Evolutionary conservation across 805 yeast genomes (phyloP).

Genomic region (Metschnikowia amazonensis): DNA sequence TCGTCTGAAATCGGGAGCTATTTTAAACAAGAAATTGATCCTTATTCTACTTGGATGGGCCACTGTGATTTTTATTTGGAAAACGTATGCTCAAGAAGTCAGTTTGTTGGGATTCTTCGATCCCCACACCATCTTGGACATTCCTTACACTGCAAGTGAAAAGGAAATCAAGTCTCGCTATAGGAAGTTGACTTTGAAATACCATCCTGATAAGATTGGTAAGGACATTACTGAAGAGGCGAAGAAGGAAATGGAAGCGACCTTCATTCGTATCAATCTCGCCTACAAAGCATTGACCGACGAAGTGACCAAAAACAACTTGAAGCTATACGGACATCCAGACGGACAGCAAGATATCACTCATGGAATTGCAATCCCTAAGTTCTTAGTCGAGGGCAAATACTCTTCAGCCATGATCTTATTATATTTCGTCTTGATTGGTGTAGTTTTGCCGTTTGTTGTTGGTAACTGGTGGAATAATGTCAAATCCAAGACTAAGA

Average conservation of each 20-base stretch:
- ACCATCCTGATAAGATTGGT: conserved; percentile 90
- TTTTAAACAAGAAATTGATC: conserved; percentile 38
- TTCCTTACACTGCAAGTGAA: conserved; percentile 64
- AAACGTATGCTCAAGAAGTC: conserved; percentile 40
- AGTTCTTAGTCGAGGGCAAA: conserved; percentile 80
- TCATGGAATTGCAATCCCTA: conserved; percentile 95
- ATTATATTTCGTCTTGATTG: conserved; percentile 67
- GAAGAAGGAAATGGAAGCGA: conserved; percentile 60
- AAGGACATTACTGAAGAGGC: conserved; percentile 57
- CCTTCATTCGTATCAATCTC: conserved; percentile 75
- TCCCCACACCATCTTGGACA: conserved; percentile 83
- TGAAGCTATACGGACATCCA: conserved; percentile 88
- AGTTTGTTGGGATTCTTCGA: conserved; percentile 61
- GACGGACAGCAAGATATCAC: conserved; percentile 91
- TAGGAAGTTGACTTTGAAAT: conserved; percentile 80
- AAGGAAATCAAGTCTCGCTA: conserved; percentile 77
- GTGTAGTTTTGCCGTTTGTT: conserved; percentile 69
- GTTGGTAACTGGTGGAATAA: conserved; percentile 91
- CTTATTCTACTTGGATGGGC: conserved; percentile 57
- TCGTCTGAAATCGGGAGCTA: conserved; percentile 27
- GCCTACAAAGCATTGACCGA: conserved; percentile 96
- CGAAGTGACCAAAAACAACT: conserved; percentile 77
- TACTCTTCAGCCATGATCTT: conserved; percentile 62
- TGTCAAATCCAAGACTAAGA: conserved; percentile 73
- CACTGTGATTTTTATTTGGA: conserved; percentile 39